These are phyloP conservation scores for Arachnopeziza araneosa DNA, from an alignment of 2,329 filamentous ascomycete species.

Conservation along the genomic window DNA sequence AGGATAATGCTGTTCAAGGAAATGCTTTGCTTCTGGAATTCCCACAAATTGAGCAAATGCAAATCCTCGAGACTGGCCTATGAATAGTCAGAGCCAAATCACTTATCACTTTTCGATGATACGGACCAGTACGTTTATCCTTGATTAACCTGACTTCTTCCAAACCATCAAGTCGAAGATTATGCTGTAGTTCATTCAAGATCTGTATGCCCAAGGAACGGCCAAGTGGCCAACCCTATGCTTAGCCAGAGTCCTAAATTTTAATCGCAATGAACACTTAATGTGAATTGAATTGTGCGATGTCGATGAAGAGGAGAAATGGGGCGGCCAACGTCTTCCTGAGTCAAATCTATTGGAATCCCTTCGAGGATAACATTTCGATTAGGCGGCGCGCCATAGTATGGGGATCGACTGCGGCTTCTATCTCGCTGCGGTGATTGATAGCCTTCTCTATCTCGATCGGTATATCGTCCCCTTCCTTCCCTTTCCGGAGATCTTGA, in stretches of 20 bases:
- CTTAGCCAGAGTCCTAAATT: slow-evolving; percentile 33
- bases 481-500: slow-evolving; percentile 32
- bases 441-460: slow-evolving; percentile 31
- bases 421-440: slow-evolving; percentile 24
- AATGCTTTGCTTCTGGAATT: slow-evolving; percentile 43
- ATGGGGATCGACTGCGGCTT: slow-evolving; percentile 30
- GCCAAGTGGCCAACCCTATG: slow-evolving; percentile 30
- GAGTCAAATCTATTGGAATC: slow-evolving; percentile 42
- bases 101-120: neutral
- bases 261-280: slow-evolving; percentile 30
- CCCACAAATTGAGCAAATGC: slow-evolving; percentile 50
- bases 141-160: slow-evolving; percentile 53
- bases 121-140: slow-evolving; percentile 50
- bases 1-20: slow-evolving; percentile 47
- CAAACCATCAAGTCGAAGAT: slow-evolving; percentile 45
- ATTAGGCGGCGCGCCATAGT: slow-evolving; percentile 35
- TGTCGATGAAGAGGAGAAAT: slow-evolving; percentile 23
- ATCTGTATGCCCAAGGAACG: slow-evolving; percentile 41
- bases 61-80: slow-evolving; percentile 49
- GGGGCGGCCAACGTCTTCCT: slow-evolving; percentile 46
- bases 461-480: slow-evolving; percentile 27
- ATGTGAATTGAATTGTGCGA: slow-evolving; percentile 16
- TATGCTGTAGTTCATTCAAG: slow-evolving; percentile 46
- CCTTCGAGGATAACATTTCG: slow-evolving; percentile 52
- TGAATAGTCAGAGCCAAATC: neutral